These are phyloP conservation scores for Lindgomyces ingoldianus DNA, from an alignment of 495 filamentous ascomycete species.

Conservation along the genomic window DNA sequence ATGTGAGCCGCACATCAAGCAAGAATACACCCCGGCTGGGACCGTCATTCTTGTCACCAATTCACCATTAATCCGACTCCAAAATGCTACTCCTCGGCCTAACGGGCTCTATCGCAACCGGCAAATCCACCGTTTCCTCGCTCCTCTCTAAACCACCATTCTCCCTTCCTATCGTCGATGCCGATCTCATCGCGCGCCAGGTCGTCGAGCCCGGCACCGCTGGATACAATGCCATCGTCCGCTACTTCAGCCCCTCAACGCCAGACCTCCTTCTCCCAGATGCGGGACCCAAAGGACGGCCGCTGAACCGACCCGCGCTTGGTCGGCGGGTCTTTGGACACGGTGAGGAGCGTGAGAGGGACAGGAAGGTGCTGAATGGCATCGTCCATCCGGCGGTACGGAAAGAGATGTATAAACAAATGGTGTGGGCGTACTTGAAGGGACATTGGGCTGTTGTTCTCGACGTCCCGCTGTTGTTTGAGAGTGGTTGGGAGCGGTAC, in stretches of 20 bases:
- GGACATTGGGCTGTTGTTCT: conserved; percentile 88
- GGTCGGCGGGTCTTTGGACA: conserved; percentile 83
- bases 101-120: conserved; percentile 95
- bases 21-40: neutral
- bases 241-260: conserved; percentile 74
- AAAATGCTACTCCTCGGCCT: conserved; percentile 92
- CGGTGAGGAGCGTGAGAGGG: conserved; percentile 60
- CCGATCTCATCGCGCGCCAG: conserved; percentile 84
- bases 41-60: neutral
- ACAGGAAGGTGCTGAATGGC: conserved; percentile 74
- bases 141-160: conserved; percentile 79
- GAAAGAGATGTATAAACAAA: conserved; percentile 68
- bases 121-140: conserved; percentile 91
- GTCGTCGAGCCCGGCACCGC: conserved; percentile 88
- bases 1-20: conserved; percentile 15
- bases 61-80: neutral
- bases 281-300: conserved; percentile 54
- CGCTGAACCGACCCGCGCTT: conserved; percentile 82
- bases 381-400: conserved; percentile 90
- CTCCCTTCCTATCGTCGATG: conserved; percentile 90
- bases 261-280: conserved; percentile 75
- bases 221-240: conserved; percentile 77
- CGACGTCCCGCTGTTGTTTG: conserved; percentile 89
- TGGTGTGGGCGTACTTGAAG: conserved; percentile 55
- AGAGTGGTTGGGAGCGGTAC: conserved; percentile 75